Evolutionary conservation across 2,329 filamentous ascomycete species (phyloP).

Genomic region (Monilinia aucupariae): DNA sequence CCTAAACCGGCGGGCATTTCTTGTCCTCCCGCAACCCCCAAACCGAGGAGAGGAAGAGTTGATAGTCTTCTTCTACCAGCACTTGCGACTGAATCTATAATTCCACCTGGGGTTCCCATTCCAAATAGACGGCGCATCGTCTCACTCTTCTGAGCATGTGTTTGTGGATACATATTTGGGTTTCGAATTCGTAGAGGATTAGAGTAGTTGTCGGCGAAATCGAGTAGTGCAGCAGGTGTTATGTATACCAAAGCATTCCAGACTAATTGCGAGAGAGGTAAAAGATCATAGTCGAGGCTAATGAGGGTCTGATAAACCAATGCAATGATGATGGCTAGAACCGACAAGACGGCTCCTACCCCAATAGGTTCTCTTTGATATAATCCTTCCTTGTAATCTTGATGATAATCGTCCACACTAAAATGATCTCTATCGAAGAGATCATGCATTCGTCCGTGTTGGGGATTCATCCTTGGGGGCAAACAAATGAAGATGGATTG

Average conservation of each 20-base stretch:
- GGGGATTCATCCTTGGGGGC: slow-evolving; percentile 33
- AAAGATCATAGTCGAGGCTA: slow-evolving; percentile 35
- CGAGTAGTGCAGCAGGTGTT: slow-evolving; percentile 52
- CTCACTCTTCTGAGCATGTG: slow-evolving; percentile 57
- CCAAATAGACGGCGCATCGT: slow-evolving; percentile 59
- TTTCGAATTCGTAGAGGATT: slow-evolving; percentile 44
- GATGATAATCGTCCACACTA: slow-evolving; percentile 30
- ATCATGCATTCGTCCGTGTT: slow-evolving; percentile 24
- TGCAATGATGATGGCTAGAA: slow-evolving; percentile 27
- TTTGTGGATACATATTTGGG: slow-evolving; percentile 39
- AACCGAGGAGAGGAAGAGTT: slow-evolving; percentile 39
- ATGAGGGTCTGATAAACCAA: slow-evolving; percentile 32
- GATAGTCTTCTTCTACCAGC: slow-evolving; percentile 52
- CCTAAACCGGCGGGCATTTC: slow-evolving; percentile 64
- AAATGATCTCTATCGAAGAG: slow-evolving; percentile 31
- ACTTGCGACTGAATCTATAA: slow-evolving; percentile 53
- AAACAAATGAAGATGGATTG: slow-evolving; percentile 18
- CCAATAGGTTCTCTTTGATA: slow-evolving; percentile 2
- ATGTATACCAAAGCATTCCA: slow-evolving; percentile 58
- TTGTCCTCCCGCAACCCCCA: slow-evolving; percentile 35
- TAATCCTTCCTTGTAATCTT: slow-evolving; percentile 32
- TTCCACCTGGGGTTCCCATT: slow-evolving; percentile 47
- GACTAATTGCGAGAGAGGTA: slow-evolving; percentile 44
- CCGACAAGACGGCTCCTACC: slow-evolving; percentile 24
- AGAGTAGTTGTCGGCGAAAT: slow-evolving; percentile 45